phyloP scores from a whole-genome alignment of 2,329 filamentous ascomycete genomes.

The Pseudohalonectria lignicola region DNA sequence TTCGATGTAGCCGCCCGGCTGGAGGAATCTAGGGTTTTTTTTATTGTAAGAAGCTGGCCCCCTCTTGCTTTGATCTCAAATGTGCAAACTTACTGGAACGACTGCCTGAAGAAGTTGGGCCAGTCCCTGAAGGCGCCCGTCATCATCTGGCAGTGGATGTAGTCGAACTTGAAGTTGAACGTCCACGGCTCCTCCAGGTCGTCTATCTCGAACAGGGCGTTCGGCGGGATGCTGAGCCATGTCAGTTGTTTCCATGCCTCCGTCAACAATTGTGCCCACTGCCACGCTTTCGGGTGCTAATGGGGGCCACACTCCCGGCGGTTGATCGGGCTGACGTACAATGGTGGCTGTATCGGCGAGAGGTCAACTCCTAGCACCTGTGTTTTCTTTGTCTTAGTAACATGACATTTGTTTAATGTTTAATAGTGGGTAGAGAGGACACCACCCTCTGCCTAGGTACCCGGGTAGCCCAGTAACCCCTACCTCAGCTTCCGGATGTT shows the following conservation, averaged over 20 bases:
- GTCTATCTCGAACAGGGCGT: slow-evolving; percentile 15
- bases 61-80: too few species aligned
- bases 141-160: slow-evolving; percentile 16
- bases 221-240: slow-evolving; percentile 11
- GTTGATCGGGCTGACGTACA: slow-evolving; percentile 9
- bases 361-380: slow-evolving; percentile 15
- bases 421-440: too few species aligned
- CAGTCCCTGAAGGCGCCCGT: slow-evolving; percentile 15
- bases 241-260: too few species aligned
- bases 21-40: slow-evolving; percentile 9
- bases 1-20: slow-evolving; percentile 13
- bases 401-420: too few species aligned
- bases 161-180: slow-evolving; percentile 15
- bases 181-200: slow-evolving; percentile 17
- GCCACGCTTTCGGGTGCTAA: too few species aligned
- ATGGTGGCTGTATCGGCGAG: slow-evolving; percentile 13
- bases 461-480: too few species aligned
- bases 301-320: too few species aligned
- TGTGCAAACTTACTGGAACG: slow-evolving; percentile 9
- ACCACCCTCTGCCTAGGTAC: too few species aligned
- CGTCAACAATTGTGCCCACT: too few species aligned
- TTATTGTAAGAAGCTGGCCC: too few species aligned
- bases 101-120: slow-evolving; percentile 12
- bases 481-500: slow-evolving; percentile 14
- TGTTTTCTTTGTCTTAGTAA: too few species aligned